Base-by-base conservation (phyloP, 2,329 filamentous ascomycete species). In the Talaromyces piceae region DNA sequence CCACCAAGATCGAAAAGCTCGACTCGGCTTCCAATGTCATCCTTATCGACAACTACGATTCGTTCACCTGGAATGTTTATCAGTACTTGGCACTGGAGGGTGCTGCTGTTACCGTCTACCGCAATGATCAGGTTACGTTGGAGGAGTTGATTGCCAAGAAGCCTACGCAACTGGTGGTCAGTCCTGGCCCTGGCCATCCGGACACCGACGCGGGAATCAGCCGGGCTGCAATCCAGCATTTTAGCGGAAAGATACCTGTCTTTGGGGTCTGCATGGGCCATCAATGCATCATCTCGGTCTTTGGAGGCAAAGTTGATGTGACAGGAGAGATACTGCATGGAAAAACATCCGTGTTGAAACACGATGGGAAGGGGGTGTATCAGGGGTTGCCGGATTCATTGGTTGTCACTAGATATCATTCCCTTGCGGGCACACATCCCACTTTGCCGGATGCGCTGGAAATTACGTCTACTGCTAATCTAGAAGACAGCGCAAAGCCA, bases 241-340 rank as follows among this genome's bases (percentile, higher is more conserved):
- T 97, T 69, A 83, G 86, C 26, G 93, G 93, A 59, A 97, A 95
- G 72, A 88, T 98, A 45, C 93, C 93, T 9, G 83, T 98, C 12
- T 81, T 98, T 48, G 93, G 93, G n/a, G 93, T 98, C 26, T 98
- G 93, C 66, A 97, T 98, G 91, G 93, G 93, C 60, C 86, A 96
- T 83, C 93, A 98, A 76, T 98, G 93, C 71, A 97, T 98, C 58
- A 91, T 94, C 66, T 87, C 93, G 50, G 84, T 89, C 27, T 97
- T 94, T 63, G 93, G 93, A 45, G 93, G 93, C 54, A 83, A 87
- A 47, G 93, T 98, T 46, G 86, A 85, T 65, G 91, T 89, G 53
- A 95, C 93, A 8, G 93, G 93, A 23, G 93, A 98, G 73, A 96
- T 96, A 63, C 76, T 98, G 50, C 93, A 98, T 64, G 93, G 93